Evolutionary conservation across 1,139 yeast species (phyloP).

Genomic region (Candida smagusa): DNA sequence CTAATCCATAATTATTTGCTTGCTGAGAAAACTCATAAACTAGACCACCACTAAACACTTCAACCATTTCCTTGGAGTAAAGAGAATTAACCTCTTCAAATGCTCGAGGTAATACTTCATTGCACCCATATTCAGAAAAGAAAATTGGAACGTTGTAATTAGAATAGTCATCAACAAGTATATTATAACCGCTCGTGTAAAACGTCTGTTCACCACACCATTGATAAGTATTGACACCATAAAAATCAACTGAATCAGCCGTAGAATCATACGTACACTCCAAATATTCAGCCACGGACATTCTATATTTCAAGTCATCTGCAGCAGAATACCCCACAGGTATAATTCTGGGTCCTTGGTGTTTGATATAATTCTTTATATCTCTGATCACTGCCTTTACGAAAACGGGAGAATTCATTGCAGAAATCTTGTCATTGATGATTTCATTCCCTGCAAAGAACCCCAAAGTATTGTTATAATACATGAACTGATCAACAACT

Average conservation of each 20-base stretch:
- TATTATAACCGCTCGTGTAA: constrained; percentile 75
- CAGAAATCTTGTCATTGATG: constrained; percentile 75
- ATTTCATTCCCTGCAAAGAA: constrained; percentile 95
- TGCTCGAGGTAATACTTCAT: constrained; percentile 71
- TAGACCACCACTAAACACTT: constrained; percentile 86
- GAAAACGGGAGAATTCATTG: constrained; percentile 63
- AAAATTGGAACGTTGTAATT: constrained; percentile 75
- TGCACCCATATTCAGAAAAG: constrained; percentile 88
- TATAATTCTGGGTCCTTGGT: constrained; percentile 58
- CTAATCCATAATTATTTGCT: constrained; percentile 84
- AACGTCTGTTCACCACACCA: constrained; percentile 96
- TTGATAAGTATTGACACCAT: constrained; percentile 93
- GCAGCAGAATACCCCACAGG: constrained; percentile 98
- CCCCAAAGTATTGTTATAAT: constrained; percentile 84
- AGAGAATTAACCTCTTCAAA: constrained; percentile 77
- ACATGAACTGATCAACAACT: constrained; percentile 77
- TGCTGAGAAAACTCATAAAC: constrained; percentile 92
- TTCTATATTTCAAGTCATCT: constrained; percentile 76
- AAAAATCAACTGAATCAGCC: constrained; percentile 74
- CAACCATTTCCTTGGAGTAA: constrained; percentile 71
- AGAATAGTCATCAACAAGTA: constrained; percentile 66
- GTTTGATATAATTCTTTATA: constrained; percentile 64
- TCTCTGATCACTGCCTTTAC: constrained; percentile 80
- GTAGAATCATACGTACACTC: constrained; percentile 68
- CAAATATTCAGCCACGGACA: constrained; percentile 73